Conservation (phyloP, 2,329 filamentous ascomycete genomes). For the Ophiostoma sp. region DNA sequence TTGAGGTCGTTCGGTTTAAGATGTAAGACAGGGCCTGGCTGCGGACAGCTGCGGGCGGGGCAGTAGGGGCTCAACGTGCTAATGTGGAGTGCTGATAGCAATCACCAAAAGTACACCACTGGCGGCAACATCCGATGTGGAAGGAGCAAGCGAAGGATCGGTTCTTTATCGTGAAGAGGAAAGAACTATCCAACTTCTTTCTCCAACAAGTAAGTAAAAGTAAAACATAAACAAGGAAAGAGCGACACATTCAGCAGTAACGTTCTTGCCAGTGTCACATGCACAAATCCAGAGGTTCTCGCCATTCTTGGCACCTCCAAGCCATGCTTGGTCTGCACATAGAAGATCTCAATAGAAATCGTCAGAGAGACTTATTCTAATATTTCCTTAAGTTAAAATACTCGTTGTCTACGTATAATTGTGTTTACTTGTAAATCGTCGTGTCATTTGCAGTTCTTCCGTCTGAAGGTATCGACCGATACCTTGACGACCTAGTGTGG, state of each 20-base stretch:
- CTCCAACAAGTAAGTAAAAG: neutral
- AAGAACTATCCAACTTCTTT: neutral
- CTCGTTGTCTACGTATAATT: too few relatives aligned
- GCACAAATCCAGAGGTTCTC: neutral
- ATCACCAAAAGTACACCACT: too few relatives aligned
- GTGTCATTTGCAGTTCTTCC: neutral
- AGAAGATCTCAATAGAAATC: too few relatives aligned
- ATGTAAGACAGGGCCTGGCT: neutral
- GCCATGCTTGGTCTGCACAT: too few relatives aligned
- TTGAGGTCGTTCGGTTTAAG: neutral
- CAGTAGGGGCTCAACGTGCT: neutral
- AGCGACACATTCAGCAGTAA: neutral
- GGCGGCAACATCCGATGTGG: conserved; percentile 1
- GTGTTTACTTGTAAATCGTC: neutral
- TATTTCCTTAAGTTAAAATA: too few relatives aligned
- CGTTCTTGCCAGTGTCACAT: neutral
- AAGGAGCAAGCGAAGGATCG: neutral
- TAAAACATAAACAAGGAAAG: neutral
- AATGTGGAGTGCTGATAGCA: conserved; percentile 18
- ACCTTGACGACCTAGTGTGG: neutral
- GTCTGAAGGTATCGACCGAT: neutral
- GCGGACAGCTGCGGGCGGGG: neutral
- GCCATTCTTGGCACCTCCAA: too few relatives aligned
- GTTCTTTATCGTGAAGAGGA: neutral
- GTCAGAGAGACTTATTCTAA: too few relatives aligned